Conservation (phyloP, 441 rosid species). For the Mallotus japonicus region DNA sequence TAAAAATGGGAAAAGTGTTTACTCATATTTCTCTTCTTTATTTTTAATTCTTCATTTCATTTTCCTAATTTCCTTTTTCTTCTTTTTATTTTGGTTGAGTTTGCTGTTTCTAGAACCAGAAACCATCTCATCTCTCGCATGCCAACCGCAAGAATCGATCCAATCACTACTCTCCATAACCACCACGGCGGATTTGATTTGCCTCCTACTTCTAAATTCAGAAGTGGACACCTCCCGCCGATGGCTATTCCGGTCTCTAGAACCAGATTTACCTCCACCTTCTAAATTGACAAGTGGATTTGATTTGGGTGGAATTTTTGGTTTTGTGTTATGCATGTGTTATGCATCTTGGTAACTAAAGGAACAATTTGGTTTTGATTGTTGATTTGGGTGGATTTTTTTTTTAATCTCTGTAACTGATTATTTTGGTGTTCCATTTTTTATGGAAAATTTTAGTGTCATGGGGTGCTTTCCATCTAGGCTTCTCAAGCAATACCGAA, state of each 20-base stretch:
- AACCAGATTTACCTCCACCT: constrained; percentile 54
- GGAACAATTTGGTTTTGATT: no score
- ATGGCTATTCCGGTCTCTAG: no score
- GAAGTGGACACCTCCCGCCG: no score
- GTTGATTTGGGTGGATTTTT: no score
- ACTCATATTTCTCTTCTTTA: neutral
- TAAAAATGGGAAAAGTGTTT: constrained; percentile 31
- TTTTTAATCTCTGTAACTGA: neutral
- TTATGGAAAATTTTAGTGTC: constrained; percentile 38
- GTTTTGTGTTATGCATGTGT: no score
- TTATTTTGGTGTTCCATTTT: neutral
- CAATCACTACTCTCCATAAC: constrained; percentile 32
- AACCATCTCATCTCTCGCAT: constrained; percentile 36
- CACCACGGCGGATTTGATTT: constrained; percentile 38
- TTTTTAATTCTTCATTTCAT: neutral
- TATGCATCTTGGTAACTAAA: no score
- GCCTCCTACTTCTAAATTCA: constrained; percentile 35
- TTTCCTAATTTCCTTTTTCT: neutral
- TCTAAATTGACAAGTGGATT: no score
- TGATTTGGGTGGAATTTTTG: no score
- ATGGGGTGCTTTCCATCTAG: constrained; percentile 79
- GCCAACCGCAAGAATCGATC: constrained; percentile 35
- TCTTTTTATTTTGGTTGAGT: neutral
- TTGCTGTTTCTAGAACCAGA: constrained; percentile 29
- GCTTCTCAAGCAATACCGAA: constrained; percentile 69